phyloP scores from a whole-genome alignment of 2,329 filamentous ascomycete genomes.

The Teratosphaeria epicoccoides region DNA sequence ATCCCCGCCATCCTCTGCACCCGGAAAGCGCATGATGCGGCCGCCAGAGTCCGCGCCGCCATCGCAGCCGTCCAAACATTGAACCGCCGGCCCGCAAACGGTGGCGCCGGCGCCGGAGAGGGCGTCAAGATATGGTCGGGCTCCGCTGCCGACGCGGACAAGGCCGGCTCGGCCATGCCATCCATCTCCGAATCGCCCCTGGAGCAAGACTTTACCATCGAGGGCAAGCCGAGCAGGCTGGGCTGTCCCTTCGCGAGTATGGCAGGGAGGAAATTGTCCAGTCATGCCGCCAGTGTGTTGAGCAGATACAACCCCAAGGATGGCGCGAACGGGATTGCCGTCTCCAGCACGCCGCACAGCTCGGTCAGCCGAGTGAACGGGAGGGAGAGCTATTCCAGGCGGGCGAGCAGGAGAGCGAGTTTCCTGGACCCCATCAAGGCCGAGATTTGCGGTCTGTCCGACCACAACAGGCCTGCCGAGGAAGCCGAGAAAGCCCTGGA shows the following conservation, averaged over 20 bases:
- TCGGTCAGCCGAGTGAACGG: slow-evolving; percentile 27
- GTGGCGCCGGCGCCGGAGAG: background rate
- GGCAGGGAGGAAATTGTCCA: slow-evolving; percentile 30
- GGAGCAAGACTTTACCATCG: slow-evolving; percentile 84
- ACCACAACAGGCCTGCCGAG: slow-evolving; percentile 11
- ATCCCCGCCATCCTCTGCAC: slow-evolving; percentile 25
- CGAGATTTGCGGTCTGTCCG: slow-evolving; percentile 26
- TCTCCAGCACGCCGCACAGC: slow-evolving; percentile 15
- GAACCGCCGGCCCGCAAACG: background rate
- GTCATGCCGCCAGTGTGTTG: slow-evolving; percentile 30
- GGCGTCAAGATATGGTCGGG: slow-evolving; percentile 26
- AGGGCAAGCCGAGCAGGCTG: slow-evolving; percentile 67
- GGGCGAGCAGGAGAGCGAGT: slow-evolving; percentile 20
- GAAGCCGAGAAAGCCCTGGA: background rate
- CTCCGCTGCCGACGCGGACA: slow-evolving; percentile 27
- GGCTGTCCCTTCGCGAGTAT: slow-evolving; percentile 67
- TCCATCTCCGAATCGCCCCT: slow-evolving; percentile 38
- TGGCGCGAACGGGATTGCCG: slow-evolving; percentile 1
- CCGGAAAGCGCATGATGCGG: slow-evolving; percentile 28
- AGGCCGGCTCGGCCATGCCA: slow-evolving; percentile 26
- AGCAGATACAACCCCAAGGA: slow-evolving; percentile 25
- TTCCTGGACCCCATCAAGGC: slow-evolving; percentile 27
- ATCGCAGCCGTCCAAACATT: background rate
- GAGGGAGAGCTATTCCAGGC: slow-evolving; percentile 32
- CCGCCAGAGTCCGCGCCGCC: slow-evolving; percentile 13